phyloP scores from a whole-genome alignment of 805 yeast genomes.

The Wickerhamiella hasegawae region DNA sequence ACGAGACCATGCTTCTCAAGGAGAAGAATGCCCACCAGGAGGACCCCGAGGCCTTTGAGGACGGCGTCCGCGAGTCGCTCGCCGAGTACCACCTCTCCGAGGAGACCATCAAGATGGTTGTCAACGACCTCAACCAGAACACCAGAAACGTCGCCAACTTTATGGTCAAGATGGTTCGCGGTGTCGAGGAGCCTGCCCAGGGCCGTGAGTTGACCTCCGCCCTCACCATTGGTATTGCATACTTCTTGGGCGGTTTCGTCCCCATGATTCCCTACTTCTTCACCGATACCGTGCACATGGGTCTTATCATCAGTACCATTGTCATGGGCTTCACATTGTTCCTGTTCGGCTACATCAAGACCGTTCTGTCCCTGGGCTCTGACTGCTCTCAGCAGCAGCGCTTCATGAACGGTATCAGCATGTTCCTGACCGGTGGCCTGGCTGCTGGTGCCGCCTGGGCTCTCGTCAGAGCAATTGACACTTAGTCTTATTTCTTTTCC shows the following conservation, averaged over 20 bases:
- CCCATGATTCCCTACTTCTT: slow-evolving; percentile 89
- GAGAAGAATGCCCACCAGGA: slow-evolving; percentile 15
- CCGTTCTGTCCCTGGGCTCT: slow-evolving; percentile 69
- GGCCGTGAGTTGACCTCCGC: slow-evolving; percentile 82
- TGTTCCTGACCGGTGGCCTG: slow-evolving; percentile 89
- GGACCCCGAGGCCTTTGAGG: slow-evolving; percentile 33
- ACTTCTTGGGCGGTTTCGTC: slow-evolving; percentile 82
- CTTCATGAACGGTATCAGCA: slow-evolving; percentile 67
- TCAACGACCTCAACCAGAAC: slow-evolving; percentile 59
- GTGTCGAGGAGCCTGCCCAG: slow-evolving; percentile 91
- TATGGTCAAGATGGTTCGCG: slow-evolving; percentile 74
- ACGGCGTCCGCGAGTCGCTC: slow-evolving; percentile 67
- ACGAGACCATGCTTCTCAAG: slow-evolving; percentile 17
- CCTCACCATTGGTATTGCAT: slow-evolving; percentile 73
- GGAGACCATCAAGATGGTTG: slow-evolving; percentile 54
- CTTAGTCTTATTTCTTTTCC: slow-evolving; percentile 19
- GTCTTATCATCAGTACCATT: slow-evolving; percentile 55
- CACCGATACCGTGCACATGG: slow-evolving; percentile 55
- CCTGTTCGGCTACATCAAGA: slow-evolving; percentile 73
- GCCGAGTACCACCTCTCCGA: slow-evolving; percentile 53
- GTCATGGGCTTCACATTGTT: slow-evolving; percentile 79
- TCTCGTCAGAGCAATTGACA: slow-evolving; percentile 59
- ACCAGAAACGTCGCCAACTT: slow-evolving; percentile 75
- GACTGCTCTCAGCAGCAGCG: slow-evolving; percentile 35
- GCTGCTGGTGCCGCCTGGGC: slow-evolving; percentile 98